Conservation (phyloP, 2,329 filamentous ascomycete genomes). For the Penicillium verrucosum region DNA sequence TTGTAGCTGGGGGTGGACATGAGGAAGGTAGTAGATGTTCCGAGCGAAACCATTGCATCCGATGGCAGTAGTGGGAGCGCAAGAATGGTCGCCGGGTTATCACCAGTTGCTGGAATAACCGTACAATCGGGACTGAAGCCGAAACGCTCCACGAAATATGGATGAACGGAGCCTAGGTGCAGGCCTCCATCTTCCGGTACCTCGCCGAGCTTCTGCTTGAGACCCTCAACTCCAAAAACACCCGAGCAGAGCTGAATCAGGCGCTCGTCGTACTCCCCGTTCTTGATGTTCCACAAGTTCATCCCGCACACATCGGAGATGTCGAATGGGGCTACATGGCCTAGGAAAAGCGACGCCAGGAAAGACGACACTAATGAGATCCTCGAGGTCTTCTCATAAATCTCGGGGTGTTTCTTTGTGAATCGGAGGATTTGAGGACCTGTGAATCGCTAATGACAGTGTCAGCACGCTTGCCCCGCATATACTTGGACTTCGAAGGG, state of each 20-base stretch:
- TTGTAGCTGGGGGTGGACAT: slow-evolving; percentile 94
- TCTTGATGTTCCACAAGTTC: slow-evolving; percentile 89
- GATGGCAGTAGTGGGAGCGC: slow-evolving; percentile 80
- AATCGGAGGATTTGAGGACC: slow-evolving; percentile 95
- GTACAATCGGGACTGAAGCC: slow-evolving; percentile 72
- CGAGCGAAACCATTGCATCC: slow-evolving; percentile 91
- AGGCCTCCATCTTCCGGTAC: slow-evolving; percentile 77
- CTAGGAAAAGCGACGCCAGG: slow-evolving; percentile 84
- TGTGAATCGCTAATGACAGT: slow-evolving; percentile 72
- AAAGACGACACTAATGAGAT: slow-evolving; percentile 96
- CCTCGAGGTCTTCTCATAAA: slow-evolving; percentile 74
- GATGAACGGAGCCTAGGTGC: slow-evolving; percentile 69
- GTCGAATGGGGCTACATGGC: slow-evolving; percentile 81
- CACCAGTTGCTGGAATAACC: slow-evolving; percentile 84
- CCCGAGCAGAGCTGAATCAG: slow-evolving; percentile 75
- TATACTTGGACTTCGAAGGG: not conserved
- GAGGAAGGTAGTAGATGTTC: slow-evolving; percentile 93
- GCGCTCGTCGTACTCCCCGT: slow-evolving; percentile 68
- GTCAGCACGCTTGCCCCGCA: slow-evolving; percentile 2
- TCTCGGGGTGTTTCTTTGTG: slow-evolving; percentile 71
- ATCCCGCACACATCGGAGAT: slow-evolving; percentile 94
- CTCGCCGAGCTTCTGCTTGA: slow-evolving; percentile 75
- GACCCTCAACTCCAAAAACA: slow-evolving; percentile 57
- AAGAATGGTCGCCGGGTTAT: slow-evolving; percentile 94
- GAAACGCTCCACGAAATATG: slow-evolving; percentile 76